phyloP scores from a whole-genome alignment of 2,329 filamentous ascomycete species.

The Neophaeococcomyces mojaviensis region DNA sequence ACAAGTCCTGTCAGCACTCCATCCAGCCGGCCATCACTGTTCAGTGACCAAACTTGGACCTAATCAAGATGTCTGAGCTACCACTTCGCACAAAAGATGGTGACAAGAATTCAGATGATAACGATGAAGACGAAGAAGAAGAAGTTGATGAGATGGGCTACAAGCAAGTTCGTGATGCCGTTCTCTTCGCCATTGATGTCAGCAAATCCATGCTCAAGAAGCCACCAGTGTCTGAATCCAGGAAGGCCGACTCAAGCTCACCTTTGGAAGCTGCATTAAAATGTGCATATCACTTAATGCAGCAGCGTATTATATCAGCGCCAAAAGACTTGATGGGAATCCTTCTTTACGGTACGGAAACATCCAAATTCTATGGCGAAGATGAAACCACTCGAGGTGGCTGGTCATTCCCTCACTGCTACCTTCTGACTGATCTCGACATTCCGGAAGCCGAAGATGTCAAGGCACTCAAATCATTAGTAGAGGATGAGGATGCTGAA shows the following conservation, averaged over 20 bases:
- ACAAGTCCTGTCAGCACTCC: no score
- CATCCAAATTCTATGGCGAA: constrained; percentile 69
- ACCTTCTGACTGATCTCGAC: constrained; percentile 80
- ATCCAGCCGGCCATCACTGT: no score
- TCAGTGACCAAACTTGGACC: no score
- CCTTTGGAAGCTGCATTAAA: constrained; percentile 78
- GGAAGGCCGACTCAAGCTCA: constrained; percentile 70
- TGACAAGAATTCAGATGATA: constrained; percentile 29
- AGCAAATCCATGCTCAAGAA: constrained; percentile 75
- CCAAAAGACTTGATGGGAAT: constrained; percentile 97
- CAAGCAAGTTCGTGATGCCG: constrained; percentile 90
- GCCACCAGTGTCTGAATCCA: constrained; percentile 58
- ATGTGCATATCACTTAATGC: constrained; percentile 91
- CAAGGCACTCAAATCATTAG: constrained; percentile 65
- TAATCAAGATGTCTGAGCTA: constrained; percentile 17
- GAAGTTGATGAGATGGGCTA: constrained; percentile 55
- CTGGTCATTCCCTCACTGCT: constrained; percentile 79
- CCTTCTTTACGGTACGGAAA: constrained; percentile 79
- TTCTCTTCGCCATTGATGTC: constrained; percentile 92
- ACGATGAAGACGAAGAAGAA: constrained; percentile 38
- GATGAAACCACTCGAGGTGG: constrained; percentile 50
- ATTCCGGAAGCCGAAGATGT: constrained; percentile 82
- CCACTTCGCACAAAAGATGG: constrained; percentile 26
- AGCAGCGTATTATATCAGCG: constrained; percentile 95
- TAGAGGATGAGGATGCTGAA: constrained; percentile 63